A percentile compares a stretch with the other conserved stretches of the same genome.
Conservation (phyloP, 1,139 yeast genomes). For the Saccharomyces uvarum region DNA sequence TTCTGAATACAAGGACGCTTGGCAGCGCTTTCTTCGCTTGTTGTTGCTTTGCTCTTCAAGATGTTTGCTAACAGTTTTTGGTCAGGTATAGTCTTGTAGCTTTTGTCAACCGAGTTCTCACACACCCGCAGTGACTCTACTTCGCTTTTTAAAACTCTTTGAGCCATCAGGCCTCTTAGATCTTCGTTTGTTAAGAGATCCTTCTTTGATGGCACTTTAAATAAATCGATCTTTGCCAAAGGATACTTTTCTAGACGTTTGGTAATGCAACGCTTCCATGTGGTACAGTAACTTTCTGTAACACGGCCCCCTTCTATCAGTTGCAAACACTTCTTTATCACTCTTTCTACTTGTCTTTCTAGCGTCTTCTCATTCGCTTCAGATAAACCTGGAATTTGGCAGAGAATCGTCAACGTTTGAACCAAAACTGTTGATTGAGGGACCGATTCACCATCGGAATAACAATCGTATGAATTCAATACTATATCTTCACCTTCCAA, state of each 20-base stretch:
- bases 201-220: conserved; percentile 16
- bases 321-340: conserved; percentile 32
- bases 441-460: conserved; percentile 46
- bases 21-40: neutral
- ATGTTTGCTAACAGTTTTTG: conserved; percentile 50
- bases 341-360: conserved; percentile 13
- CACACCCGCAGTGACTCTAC: conserved; percentile 42
- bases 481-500: conserved; percentile 44
- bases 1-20: neutral
- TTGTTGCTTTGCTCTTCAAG: conserved; percentile 39
- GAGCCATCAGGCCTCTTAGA: conserved; percentile 40
- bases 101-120: conserved; percentile 32
- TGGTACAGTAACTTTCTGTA: conserved; percentile 20
- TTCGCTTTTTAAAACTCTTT: conserved; percentile 49
- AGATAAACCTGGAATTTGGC: conserved; percentile 15
- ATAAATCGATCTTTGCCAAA: conserved; percentile 25
- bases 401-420: conserved; percentile 36
- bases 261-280: conserved; percentile 25
- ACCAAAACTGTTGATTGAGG: conserved; percentile 50
- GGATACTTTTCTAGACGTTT: conserved; percentile 32
- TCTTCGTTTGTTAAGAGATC: conserved; percentile 12
- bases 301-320: conserved; percentile 28
- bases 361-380: conserved; percentile 8
- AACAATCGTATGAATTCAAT: conserved; percentile 57
- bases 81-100: conserved; percentile 45